These are phyloP conservation scores for Pichia nanzhaoensis DNA, from an alignment of 805 yeast genomes.

Conservation along the genomic window DNA sequence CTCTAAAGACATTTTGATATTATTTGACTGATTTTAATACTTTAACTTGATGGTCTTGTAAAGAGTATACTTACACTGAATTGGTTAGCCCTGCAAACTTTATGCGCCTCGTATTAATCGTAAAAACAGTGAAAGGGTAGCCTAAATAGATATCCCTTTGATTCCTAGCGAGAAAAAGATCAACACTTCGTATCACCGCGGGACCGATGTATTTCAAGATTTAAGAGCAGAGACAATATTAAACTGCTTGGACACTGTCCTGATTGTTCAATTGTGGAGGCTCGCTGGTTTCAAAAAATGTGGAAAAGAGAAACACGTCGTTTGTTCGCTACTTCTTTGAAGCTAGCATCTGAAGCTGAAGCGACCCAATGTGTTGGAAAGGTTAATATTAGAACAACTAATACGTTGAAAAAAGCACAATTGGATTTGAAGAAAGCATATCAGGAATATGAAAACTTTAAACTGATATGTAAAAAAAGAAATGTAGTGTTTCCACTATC, in stretches of 20 bases:
- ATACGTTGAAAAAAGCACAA: slow-evolving; percentile 28
- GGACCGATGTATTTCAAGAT: too few relatives aligned
- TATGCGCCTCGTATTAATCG: too few relatives aligned
- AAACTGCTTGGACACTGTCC: too few relatives aligned
- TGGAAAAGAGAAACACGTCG: not conserved
- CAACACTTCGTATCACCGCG: too few relatives aligned
- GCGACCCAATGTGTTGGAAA: not conserved
- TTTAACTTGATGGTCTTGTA: too few relatives aligned
- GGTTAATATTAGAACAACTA: slow-evolving; percentile 19
- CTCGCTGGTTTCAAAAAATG: too few relatives aligned
- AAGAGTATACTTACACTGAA: too few relatives aligned
- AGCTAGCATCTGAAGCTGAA: not conserved
- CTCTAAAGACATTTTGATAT: slow-evolving; percentile 27
- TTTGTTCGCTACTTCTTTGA: not conserved
- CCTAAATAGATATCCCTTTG: too few relatives aligned
- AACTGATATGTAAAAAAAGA: slow-evolving; percentile 30
- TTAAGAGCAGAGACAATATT: too few relatives aligned
- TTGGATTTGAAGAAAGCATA: slow-evolving; percentile 31
- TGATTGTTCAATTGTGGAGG: too few relatives aligned
- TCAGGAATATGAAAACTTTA: slow-evolving; percentile 23
- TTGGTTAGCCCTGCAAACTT: not conserved
- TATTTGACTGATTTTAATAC: not conserved
- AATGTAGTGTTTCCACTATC: slow-evolving; percentile 25
- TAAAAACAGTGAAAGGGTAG: too few relatives aligned
- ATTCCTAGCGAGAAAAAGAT: too few relatives aligned